phyloP scores from a whole-genome alignment of 2,329 filamentous ascomycete species.

The Metarhizium guizhouense region DNA sequence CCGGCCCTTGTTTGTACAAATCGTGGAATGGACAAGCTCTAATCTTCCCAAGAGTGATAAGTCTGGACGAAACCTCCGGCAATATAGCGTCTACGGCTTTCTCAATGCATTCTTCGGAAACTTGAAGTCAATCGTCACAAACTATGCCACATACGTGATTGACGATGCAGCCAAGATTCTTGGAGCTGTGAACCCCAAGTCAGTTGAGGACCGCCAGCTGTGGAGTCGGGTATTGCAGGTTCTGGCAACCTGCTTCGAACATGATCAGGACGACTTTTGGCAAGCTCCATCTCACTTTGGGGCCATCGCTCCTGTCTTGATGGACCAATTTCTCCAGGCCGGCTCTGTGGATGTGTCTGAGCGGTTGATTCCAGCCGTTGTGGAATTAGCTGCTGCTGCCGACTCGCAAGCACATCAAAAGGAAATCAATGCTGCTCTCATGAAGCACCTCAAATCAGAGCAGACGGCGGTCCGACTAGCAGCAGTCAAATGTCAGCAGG shows the following conservation, averaged over 20 bases:
- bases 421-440: slow-evolving; percentile 69
- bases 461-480: slow-evolving; percentile 65
- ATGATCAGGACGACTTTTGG: slow-evolving; percentile 96
- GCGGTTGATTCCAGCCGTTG: slow-evolving; percentile 64
- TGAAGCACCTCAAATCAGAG: slow-evolving; percentile 70
- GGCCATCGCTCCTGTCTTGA: slow-evolving; percentile 59
- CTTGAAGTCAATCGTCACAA: slow-evolving; percentile 89
- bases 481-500: slow-evolving; percentile 73
- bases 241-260: slow-evolving; percentile 66
- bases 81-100: slow-evolving; percentile 75
- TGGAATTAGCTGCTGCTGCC: slow-evolving; percentile 70
- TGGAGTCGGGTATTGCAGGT: slow-evolving; percentile 64
- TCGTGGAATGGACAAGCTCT: slow-evolving; percentile 72
- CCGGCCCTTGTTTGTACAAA: slow-evolving; percentile 76
- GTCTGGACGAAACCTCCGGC: slow-evolving; percentile 49
- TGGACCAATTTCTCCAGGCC: slow-evolving; percentile 53
- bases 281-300: slow-evolving; percentile 82
- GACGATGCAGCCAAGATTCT: slow-evolving; percentile 65
- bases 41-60: slow-evolving; percentile 54
- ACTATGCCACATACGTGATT: slow-evolving; percentile 78
- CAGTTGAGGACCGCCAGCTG: slow-evolving; percentile 44
- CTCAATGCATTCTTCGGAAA: slow-evolving; percentile 70
- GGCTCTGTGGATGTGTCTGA: slow-evolving; percentile 31
- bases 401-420: slow-evolving; percentile 87
- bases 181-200: slow-evolving; percentile 35